Conservation (phyloP, 2,329 filamentous ascomycete genomes). For the Cercospora sesami region DNA sequence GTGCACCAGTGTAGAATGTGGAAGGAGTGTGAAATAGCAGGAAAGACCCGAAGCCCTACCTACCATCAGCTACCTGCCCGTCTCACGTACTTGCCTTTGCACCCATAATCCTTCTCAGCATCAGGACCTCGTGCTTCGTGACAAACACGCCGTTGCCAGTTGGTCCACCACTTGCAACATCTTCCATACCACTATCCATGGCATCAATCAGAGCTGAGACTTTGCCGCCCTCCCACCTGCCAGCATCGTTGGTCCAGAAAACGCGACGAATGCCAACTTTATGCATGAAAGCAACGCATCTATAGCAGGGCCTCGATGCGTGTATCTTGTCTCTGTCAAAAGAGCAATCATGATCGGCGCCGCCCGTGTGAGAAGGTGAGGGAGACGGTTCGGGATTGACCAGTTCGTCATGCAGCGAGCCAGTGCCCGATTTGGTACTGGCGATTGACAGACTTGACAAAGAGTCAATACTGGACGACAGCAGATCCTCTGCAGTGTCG, state of each 20-base stretch:
- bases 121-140: conserved; percentile 56
- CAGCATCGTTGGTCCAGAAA: conserved; percentile 54
- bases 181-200: conserved; percentile 40
- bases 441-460: conserved; percentile 19
- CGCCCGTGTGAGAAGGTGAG: neutral
- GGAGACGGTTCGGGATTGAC: conserved; percentile 30
- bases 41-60: neutral
- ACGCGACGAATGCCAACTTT: conserved; percentile 55
- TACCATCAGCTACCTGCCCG: neutral
- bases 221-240: conserved; percentile 54
- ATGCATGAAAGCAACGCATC: conserved; percentile 55
- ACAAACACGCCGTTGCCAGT: conserved; percentile 47
- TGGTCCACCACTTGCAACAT: conserved; percentile 20
- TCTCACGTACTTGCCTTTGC: conserved; percentile 12
- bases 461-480: conserved; percentile 20
- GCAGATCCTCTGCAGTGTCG: neutral
- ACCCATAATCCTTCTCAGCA: conserved; percentile 45
- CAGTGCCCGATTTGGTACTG: conserved; percentile 26
- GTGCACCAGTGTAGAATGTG: neutral
- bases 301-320: conserved; percentile 54
- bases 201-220: conserved; percentile 52
- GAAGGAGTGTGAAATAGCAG: neutral
- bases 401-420: conserved; percentile 54
- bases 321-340: conserved; percentile 34
- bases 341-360: conserved; percentile 7